These are phyloP conservation scores for Ramaria rubella DNA, from an alignment of 768 basidiomycete genomes.

Conservation along the genomic window DNA sequence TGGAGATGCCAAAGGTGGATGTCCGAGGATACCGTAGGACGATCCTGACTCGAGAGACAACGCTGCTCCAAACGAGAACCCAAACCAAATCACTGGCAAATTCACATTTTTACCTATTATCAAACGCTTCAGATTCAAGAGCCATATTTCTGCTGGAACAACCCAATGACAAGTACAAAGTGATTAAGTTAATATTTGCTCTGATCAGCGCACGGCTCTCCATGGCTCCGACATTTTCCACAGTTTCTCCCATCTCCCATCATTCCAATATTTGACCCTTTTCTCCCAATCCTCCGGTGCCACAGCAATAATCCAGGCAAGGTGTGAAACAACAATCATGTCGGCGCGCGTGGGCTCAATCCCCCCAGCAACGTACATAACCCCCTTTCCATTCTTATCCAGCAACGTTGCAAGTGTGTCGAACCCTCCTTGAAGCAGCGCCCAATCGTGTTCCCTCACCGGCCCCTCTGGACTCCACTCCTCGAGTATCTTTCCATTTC, in stretches of 20 bases:
- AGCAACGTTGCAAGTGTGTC: conserved; percentile 55
- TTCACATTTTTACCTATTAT: too few relatives aligned
- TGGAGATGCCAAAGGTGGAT: too few relatives aligned
- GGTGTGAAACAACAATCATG: conserved; percentile 63
- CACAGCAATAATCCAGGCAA: conserved; percentile 71
- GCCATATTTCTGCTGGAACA: too few relatives aligned
- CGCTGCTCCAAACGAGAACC: too few relatives aligned
- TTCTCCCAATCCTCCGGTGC: conserved; percentile 69
- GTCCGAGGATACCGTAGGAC: too few relatives aligned
- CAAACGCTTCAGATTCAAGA: too few relatives aligned
- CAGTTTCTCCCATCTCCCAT: conserved; percentile 58
- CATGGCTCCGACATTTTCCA: conserved; percentile 31
- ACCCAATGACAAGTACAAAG: too few relatives aligned
- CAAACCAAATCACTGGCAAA: too few relatives aligned
- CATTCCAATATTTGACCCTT: conserved; percentile 53
- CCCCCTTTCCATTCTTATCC: conserved; percentile 48
- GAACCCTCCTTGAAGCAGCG: conserved; percentile 46
- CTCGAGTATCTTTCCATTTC: conserved; percentile 25
- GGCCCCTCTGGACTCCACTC: conserved; percentile 29
- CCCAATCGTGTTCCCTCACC: conserved; percentile 23
- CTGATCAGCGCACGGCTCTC: background rate
- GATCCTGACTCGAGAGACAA: too few relatives aligned
- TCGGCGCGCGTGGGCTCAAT: conserved; percentile 67
- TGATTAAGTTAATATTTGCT: background rate
- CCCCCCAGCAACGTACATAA: conserved; percentile 49